Conservation (phyloP, 768 basidiomycete species). For the Coprinellus micaceus region DNA sequence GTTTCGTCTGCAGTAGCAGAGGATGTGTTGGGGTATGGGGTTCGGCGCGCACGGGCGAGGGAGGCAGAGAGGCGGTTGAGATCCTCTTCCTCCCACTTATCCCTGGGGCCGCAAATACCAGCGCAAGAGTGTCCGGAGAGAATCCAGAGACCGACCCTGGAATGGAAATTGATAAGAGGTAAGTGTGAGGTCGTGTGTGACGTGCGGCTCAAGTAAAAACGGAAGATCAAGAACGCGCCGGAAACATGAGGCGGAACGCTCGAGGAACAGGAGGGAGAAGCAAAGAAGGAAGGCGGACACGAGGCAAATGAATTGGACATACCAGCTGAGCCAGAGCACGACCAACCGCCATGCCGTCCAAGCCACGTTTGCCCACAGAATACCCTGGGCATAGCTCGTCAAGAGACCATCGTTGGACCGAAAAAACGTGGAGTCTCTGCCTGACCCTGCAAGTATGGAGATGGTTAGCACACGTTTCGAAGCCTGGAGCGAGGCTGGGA, state of each 20-base stretch:
- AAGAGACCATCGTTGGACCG: conserved; percentile 56
- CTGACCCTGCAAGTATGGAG: conserved; percentile 26
- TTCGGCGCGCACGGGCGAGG: conserved; percentile 13
- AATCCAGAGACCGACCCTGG: conserved; percentile 75
- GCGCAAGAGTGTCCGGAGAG: conserved; percentile 73
- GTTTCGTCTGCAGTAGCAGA: not conserved
- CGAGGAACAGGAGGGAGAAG: not conserved
- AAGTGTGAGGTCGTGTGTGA: not conserved
- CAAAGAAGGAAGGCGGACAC: not conserved
- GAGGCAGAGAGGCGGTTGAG: conserved; percentile 55
- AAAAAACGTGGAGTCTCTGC: conserved; percentile 77
- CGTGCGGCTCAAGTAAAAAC: not conserved
- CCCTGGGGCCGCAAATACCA: conserved; percentile 80
- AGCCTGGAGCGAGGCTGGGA: not conserved
- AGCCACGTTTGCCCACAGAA: conserved; percentile 74
- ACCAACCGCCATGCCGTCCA: conserved; percentile 78
- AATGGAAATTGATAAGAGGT: not conserved
- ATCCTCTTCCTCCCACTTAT: conserved; percentile 78
- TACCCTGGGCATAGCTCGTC: conserved; percentile 72
- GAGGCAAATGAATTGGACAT: conserved; percentile 19
- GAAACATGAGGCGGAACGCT: not conserved
- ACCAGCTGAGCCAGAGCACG: conserved; percentile 71
- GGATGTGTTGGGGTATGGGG: not conserved
- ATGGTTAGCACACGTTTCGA: not conserved
- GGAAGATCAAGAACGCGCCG: not conserved